Conservation (phyloP, 345 rosid genomes). For the Eucalyptus shirleyi region DNA sequence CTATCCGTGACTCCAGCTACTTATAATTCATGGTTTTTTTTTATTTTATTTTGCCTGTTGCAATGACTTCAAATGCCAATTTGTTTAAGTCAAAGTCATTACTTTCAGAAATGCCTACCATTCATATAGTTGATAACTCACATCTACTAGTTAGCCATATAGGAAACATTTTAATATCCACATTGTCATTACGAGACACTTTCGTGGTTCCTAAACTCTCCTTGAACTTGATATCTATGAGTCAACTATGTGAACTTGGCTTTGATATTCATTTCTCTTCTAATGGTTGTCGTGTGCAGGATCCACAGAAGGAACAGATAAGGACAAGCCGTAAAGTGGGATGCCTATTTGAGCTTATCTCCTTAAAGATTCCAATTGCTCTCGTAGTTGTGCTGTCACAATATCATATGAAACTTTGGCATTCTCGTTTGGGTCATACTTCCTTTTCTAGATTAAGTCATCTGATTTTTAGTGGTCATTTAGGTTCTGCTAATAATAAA, state of each 20-base stretch:
- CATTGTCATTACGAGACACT: not conserved
- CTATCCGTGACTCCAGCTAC: accelerated
- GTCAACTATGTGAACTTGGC: not conserved
- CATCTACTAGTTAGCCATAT: not conserved
- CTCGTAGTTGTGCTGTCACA: not conserved
- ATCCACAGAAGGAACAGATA: accelerated
- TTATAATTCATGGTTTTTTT: not conserved
- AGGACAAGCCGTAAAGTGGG: accelerated
- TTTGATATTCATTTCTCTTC: not conserved
- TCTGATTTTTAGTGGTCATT: not conserved
- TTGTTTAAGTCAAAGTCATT: not conserved
- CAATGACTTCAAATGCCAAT: not conserved
- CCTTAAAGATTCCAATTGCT: not conserved
- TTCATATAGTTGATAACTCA: not conserved
- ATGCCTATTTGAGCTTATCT: not conserved
- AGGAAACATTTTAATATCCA: not conserved
- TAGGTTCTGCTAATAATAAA: not conserved
- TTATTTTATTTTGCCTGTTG: not conserved
- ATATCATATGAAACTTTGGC: not conserved
- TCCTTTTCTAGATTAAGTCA: not conserved
- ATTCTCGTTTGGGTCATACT: not conserved
- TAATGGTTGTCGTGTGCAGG: not conserved
- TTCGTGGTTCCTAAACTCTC: not conserved
- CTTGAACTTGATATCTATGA: not conserved
- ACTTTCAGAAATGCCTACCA: not conserved